Percentiles rank a stretch among this genome's conserved stretches.
phyloP scores from a whole-genome alignment of 805 yeast genomes.

The Ogataea glucozyma region DNA sequence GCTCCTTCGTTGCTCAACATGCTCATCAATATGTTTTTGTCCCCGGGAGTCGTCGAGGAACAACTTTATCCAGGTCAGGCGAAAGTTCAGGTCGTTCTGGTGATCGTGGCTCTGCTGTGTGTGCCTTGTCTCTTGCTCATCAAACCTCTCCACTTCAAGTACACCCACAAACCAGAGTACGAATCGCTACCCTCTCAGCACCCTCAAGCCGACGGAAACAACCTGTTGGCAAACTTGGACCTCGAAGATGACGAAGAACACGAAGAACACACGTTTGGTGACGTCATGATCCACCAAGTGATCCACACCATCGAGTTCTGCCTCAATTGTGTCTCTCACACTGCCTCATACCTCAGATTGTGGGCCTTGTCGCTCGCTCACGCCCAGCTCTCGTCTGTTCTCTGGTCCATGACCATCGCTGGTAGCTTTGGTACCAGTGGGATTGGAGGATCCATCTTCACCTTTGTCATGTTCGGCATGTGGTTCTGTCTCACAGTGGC shows the following conservation, averaged over 20 bases:
- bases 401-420: slow-evolving; percentile 94
- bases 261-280: slow-evolving; percentile 77
- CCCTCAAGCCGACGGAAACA: slow-evolving; percentile 29
- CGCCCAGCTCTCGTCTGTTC: slow-evolving; percentile 90
- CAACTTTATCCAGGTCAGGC: slow-evolving; percentile 80
- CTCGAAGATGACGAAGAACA: slow-evolving; percentile 54
- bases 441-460: slow-evolving; percentile 63
- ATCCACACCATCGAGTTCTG: slow-evolving; percentile 98
- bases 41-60: slow-evolving; percentile 88
- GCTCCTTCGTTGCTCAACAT: slow-evolving; percentile 94
- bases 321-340: slow-evolving; percentile 95
- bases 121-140: slow-evolving; percentile 88
- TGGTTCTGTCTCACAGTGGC: slow-evolving; percentile 93
- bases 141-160: slow-evolving; percentile 64
- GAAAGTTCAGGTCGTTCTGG: slow-evolving; percentile 66
- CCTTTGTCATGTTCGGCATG: slow-evolving; percentile 83
- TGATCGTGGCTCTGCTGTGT: slow-evolving; percentile 78
- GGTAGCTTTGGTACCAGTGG: slow-evolving; percentile 73
- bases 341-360: slow-evolving; percentile 92
- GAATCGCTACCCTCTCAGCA: slow-evolving; percentile 40
- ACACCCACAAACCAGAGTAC: slow-evolving; percentile 55
- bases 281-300: slow-evolving; percentile 93
- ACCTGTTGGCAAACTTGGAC: slow-evolving; percentile 34
- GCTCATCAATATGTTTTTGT: slow-evolving; percentile 91
- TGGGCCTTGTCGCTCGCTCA: slow-evolving; percentile 99